Percentiles rank a stretch among this genome's conserved stretches.
These are phyloP conservation scores for Kluyveromyces dobzhanskii DNA, from an alignment of 805 yeast genomes.

Conservation along the genomic window DNA sequence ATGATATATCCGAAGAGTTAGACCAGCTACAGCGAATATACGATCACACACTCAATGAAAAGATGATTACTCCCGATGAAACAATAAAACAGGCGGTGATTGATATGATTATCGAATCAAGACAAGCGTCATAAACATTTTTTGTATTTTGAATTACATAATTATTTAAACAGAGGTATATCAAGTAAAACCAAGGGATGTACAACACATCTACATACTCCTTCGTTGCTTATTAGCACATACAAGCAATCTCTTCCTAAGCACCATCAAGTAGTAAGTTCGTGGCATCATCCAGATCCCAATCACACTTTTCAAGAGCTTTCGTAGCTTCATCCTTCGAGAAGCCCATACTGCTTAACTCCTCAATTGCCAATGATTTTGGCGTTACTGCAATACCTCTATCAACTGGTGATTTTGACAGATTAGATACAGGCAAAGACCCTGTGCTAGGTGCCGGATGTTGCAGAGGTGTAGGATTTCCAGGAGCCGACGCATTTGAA, in stretches of 20 bases:
- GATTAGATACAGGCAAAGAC: slow-evolving; percentile 4
- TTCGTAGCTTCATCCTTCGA: slow-evolving; percentile 50
- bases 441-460: slow-evolving; percentile 11
- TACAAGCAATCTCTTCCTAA: slow-evolving; percentile 15
- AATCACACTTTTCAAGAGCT: slow-evolving; percentile 61
- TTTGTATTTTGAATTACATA: not conserved
- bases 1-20: slow-evolving; percentile 17
- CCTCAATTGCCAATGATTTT: slow-evolving; percentile 55
- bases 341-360: slow-evolving; percentile 87
- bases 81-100: slow-evolving; percentile 19
- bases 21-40: slow-evolving; percentile 25
- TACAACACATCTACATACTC: no score
- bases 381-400: slow-evolving; percentile 37
- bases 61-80: slow-evolving; percentile 13
- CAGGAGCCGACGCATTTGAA: slow-evolving; percentile 6
- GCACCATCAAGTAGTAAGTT: slow-evolving; percentile 73
- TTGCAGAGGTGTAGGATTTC: slow-evolving; percentile 12
- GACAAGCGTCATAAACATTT: slow-evolving; percentile 3
- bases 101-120: slow-evolving; percentile 21
- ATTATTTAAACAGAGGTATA: not conserved
- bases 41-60: slow-evolving; percentile 22
- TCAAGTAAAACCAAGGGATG: no score
- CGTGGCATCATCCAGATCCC: slow-evolving; percentile 83
- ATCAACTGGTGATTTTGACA: slow-evolving; percentile 10
- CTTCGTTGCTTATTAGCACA: no score